Percentiles rank a stretch among this genome's conserved stretches.
Evolutionary conservation across 1,284 basidiomycete genomes (phyloP).

Genomic region (Chiua sp.): DNA sequence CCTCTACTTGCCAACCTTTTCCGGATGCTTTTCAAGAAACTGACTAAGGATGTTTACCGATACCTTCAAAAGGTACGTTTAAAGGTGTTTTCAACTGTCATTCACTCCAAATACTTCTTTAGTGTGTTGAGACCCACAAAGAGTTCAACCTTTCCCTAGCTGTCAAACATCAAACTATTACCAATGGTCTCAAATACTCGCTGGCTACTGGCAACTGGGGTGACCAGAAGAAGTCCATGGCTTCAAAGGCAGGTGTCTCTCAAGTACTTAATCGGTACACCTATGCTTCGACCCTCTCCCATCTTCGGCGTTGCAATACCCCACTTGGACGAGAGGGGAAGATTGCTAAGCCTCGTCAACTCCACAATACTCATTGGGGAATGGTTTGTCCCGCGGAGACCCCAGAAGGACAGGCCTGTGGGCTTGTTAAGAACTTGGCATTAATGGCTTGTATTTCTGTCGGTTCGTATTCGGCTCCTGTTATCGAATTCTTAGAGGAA

Average conservation of each 20-base stretch:
- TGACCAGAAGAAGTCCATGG: constrained; percentile 98
- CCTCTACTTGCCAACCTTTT: constrained; percentile 95
- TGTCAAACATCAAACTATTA: constrained; percentile 97
- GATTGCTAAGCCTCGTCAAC: constrained; percentile 98
- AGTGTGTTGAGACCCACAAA: constrained; percentile 98
- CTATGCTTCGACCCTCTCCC: constrained; percentile 97
- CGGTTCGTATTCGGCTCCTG: constrained; percentile 94
- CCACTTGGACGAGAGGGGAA: constrained; percentile 98
- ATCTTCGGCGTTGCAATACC: constrained; percentile 97
- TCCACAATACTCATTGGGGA: constrained; percentile 99
- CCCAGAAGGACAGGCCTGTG: constrained; percentile 99
- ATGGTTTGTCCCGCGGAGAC: constrained; percentile 99
- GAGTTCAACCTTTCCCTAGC: constrained; percentile 94
- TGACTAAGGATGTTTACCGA: constrained; percentile 97
- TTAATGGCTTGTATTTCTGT: constrained; percentile 99
- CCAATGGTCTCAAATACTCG: constrained; percentile 98
- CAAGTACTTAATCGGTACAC: constrained; percentile 99
- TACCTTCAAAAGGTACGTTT: constrained; percentile 89
- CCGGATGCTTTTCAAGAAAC: constrained; percentile 96
- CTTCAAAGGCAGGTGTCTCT: constrained; percentile 97
- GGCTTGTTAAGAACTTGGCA: constrained; percentile 98
- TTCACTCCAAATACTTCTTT: constrained; percentile 10
- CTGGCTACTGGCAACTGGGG: constrained; percentile 99
- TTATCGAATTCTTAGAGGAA: constrained; percentile 98
- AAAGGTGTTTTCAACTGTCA: neutral